Evolutionary conservation across 495 filamentous ascomycete genomes (phyloP).

Genomic region (Penicillium crystallinum): DNA sequence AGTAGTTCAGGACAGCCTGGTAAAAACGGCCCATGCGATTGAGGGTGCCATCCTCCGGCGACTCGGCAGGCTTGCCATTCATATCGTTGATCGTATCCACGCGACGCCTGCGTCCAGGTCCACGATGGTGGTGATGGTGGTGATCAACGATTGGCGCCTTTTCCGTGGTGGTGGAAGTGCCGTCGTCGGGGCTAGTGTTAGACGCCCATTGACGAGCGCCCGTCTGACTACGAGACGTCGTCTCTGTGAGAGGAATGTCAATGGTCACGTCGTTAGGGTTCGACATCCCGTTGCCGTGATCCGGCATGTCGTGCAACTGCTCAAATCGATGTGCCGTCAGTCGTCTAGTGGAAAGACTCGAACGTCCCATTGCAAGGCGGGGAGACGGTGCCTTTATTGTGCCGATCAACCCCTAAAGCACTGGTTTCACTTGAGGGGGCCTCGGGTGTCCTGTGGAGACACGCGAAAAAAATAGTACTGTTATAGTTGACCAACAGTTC

Average conservation of each 20-base stretch:
- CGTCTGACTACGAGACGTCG: conserved; percentile 40
- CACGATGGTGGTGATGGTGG: conserved; percentile 44
- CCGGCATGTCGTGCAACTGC: conserved; percentile 38
- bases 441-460: conserved; percentile 1
- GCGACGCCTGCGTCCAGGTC: conserved; percentile 45
- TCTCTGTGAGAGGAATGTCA: conserved; percentile 50
- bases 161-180: conserved; percentile 11
- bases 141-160: conserved; percentile 45
- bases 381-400: neutral
- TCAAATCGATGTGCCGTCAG: conserved; percentile 43
- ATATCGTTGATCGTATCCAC: conserved; percentile 38
- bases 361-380: conserved; percentile 27
- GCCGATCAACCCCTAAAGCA: neutral
- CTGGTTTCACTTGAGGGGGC: neutral
- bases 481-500: neutral
- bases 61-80: conserved; percentile 39
- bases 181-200: conserved; percentile 15
- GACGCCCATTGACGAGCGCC: conserved; percentile 38
- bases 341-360: conserved; percentile 34
- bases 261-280: conserved; percentile 55
- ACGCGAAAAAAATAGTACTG: neutral
- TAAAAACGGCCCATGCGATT: conserved; percentile 87
- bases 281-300: conserved; percentile 28
- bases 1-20: conserved; percentile 76
- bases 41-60: conserved; percentile 56